Conservation (phyloP, 1,284 basidiomycete genomes). For the Pisolithus thermaeus region DNA sequence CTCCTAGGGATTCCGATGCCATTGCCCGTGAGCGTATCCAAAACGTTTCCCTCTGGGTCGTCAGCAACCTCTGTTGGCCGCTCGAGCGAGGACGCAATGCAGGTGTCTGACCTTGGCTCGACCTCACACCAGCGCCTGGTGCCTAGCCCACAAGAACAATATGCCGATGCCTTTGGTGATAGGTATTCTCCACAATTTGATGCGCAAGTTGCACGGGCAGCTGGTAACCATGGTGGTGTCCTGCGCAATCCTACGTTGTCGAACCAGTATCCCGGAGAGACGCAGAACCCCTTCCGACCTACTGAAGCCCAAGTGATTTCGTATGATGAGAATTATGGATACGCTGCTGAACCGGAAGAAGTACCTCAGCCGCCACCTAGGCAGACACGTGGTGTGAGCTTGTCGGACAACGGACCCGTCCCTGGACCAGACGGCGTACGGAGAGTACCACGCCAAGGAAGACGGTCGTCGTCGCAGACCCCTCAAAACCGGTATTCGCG, state of each 20-base stretch:
- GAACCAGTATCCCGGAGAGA: constrained; percentile 43
- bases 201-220: constrained; percentile 37
- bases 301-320: constrained; percentile 33
- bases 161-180: constrained; percentile 33
- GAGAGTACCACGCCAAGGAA: constrained; percentile 54
- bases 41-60: constrained; percentile 35
- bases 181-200: constrained; percentile 32
- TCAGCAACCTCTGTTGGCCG: constrained; percentile 57
- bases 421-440: constrained; percentile 70
- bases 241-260: constrained; percentile 36
- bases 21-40: constrained; percentile 42
- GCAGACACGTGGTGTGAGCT: constrained; percentile 57
- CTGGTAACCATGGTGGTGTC: constrained; percentile 33
- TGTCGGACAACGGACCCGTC: constrained; percentile 77
- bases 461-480: constrained; percentile 53
- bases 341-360: constrained; percentile 34
- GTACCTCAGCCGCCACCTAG: constrained; percentile 23
- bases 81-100: constrained; percentile 58
- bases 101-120: constrained; percentile 47
- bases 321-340: constrained; percentile 35
- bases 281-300: constrained; percentile 44
- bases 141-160: constrained; percentile 45
- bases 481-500: constrained; percentile 73
- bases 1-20: constrained; percentile 67
- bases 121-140: constrained; percentile 56